These are phyloP conservation scores for Mycosphaerelloides madeirae DNA, from an alignment of 2,329 filamentous ascomycete species.

Conservation along the genomic window DNA sequence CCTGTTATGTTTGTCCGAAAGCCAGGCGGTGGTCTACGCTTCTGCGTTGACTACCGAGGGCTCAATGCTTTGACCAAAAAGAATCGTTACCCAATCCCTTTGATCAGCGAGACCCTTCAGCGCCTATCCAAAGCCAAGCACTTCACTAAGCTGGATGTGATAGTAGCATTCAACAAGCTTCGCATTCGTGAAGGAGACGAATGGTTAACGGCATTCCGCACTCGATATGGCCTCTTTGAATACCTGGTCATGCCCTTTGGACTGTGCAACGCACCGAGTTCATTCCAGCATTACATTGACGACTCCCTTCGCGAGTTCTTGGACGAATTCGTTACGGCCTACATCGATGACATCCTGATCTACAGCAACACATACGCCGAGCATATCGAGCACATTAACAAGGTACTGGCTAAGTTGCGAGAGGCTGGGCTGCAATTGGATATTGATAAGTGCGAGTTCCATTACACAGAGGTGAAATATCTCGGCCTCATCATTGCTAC, in stretches of 20 bases:
- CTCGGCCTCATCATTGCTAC: slow-evolving; percentile 23
- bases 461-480: slow-evolving; percentile 26
- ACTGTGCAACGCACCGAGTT: not conserved
- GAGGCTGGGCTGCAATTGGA: slow-evolving; percentile 13
- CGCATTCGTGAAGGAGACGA: slow-evolving; percentile 2
- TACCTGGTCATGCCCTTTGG: not conserved
- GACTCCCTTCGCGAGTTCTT: slow-evolving; percentile 19
- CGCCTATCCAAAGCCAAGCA: not conserved
- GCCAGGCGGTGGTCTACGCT: not conserved
- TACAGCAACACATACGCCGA: slow-evolving; percentile 25
- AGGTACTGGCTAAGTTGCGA: slow-evolving; percentile 23
- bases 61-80: slow-evolving; percentile 4
- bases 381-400: slow-evolving; percentile 23
- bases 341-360: slow-evolving; percentile 28
- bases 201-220: slow-evolving; percentile 3
- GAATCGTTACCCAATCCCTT: slow-evolving; percentile 2
- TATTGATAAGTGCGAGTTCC: slow-evolving; percentile 8
- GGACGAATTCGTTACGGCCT: slow-evolving; percentile 20
- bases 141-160: slow-evolving; percentile 5
- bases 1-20: slow-evolving; percentile 4
- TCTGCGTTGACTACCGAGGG: slow-evolving; percentile 1
- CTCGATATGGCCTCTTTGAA: slow-evolving; percentile 1
- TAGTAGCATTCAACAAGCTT: not conserved
- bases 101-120: slow-evolving; percentile 3
- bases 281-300: not conserved